Base-by-base conservation (phyloP, 2,329 filamentous ascomycete genomes). In the Sphaerostilbella broomeana region DNA sequence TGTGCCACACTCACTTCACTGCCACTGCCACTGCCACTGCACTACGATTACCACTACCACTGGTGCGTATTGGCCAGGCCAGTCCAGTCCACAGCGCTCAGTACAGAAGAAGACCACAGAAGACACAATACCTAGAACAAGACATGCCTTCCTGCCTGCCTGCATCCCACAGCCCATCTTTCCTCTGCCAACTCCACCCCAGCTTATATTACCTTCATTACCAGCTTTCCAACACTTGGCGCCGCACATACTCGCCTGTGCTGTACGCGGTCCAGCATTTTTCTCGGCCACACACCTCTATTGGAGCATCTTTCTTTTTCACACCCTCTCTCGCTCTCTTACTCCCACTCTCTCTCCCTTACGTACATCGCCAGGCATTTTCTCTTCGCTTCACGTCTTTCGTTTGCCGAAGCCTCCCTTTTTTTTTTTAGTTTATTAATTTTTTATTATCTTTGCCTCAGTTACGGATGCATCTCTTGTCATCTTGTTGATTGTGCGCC, bases 141-240 rank as follows among this genome's bases (percentile, higher is more conserved):
- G n/a, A n/a, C n/a, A n/a, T n/a, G n/a, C n/a, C n/a, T n/a, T n/a
- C n/a, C n/a, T n/a, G n/a, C n/a, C n/a, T n/a, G n/a, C n/a, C n/a
- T n/a, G n/a, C n/a, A n/a, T n/a, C n/a, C n/a, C n/a, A n/a, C n/a
- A n/a, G n/a, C n/a, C n/a, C n/a, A n/a, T n/a, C n/a, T n/a, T n/a
- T n/a, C 34, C 40, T 32, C 35, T 34, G 27, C 25, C 35, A 24
- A 29, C 35, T 42, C 40, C 40, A 42, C 40, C 24, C 40, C 34
- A 35, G 35, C 41, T 35, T 35, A n/a, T n/a, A n/a, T n/a, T n/a
- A n/a, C n/a, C n/a, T n/a, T n/a, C n/a, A n/a, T n/a, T n/a, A n/a
- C n/a, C n/a, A n/a, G n/a, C n/a, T n/a, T n/a, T n/a, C n/a, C n/a
- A n/a, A n/a, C n/a, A 20, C 31, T 22, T 31, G 27, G 15, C 12